Evolutionary conservation across 805 yeast genomes (phyloP), one percentile per base, ranked within the genome.

Genomic region (Yarrowia alimentaria): DNA sequence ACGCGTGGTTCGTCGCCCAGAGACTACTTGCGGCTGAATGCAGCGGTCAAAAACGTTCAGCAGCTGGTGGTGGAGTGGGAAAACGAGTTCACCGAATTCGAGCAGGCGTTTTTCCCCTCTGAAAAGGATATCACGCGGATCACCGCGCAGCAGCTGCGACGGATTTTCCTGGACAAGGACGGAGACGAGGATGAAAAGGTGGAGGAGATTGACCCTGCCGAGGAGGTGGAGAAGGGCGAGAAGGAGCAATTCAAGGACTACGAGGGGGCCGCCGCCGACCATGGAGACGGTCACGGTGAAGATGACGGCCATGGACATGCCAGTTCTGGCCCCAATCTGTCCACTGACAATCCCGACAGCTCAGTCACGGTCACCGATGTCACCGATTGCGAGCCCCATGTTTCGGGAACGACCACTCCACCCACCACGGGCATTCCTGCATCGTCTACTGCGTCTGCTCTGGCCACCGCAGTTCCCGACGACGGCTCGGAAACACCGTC

Each of bases 61-160:
- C 89, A 84, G 52, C 68, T 81, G 21, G 90, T 95, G 3, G 89
- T 87, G 17, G 77, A 73, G 31, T 93, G 98, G 98, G 96, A 91
- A 65, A 59, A 67, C 17, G 95, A 83, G 53, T 89, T 93, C 60
- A 75, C 79, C 28, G 84, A 79, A 6, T 91, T 93, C 68, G 97
- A 86, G 54, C 75, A 75, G 34, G 74, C 74, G 16, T 93, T 77
- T 61, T 74, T 91, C 54, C 98, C 98, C 1, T 80, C 95, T 7
- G 98, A 93, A 64, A 86, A 83, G 60, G 99, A 93, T 73, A 85
- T 93, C 57, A 81, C 95, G 5, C 75, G 87, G 56, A 85, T 93
- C 34, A 90, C 99, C 1, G 85, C 95, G 4, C 82, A 83, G 58
- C 98, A 91, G 62, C 69, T 91, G 60, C 79, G 81, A 54, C 84